Base-by-base conservation (phyloP, 2,329 filamentous ascomycete species). In the Colletotrichum simmondsii region DNA sequence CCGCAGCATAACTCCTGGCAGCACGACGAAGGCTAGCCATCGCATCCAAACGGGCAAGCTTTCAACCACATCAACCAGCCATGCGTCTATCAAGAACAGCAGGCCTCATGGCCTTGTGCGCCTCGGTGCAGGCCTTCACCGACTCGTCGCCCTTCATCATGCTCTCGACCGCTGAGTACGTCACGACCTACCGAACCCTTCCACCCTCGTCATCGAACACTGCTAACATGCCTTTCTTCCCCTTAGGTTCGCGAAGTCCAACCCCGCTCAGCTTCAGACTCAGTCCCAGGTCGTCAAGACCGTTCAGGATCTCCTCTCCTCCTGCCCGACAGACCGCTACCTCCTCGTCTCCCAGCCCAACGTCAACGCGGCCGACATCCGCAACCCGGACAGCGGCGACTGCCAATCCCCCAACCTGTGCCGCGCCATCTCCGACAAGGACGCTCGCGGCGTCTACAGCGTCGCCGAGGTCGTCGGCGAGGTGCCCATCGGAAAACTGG, bases 131-230 rank as follows among this genome's bases (percentile, higher is more conserved):
- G 74, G 95, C 94, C 30, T 97, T 98, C 82, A 91, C 90, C 75
- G 93, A 98, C 83, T 95, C 95, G 2, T 95, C 94, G 67, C 96
- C 97, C 22, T 97, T 98, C 83, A 89, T 98, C 80, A 85, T 98
- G 76, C 92, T 97, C 82, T 98, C 96, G 37, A 96, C 93, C 58
- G 89, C 93, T 75, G 87, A 92, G 95, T 98, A 92, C 79, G 92
- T 79, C 19, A 11, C 32, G 22, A 59, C 30, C 30, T 32, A 42
- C 10, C 37, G 56, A 32, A 66, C 16, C 30, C 35, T 42, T 32
- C 49, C 28, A 54, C 32, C 61, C 8, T 59, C 24, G 19, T 35
- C 16, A 65, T 74, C 69, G 53, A 49, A 62, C 58, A 32, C 16
- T 57, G 46, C 63, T 74, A 64, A 66, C 66, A 24, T 46, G 14